A percentile compares a stretch with the other conserved stretches of the same genome.
phyloP scores from a whole-genome alignment of 2,329 filamentous ascomycete genomes.

The Phyllosticta ampelicida region DNA sequence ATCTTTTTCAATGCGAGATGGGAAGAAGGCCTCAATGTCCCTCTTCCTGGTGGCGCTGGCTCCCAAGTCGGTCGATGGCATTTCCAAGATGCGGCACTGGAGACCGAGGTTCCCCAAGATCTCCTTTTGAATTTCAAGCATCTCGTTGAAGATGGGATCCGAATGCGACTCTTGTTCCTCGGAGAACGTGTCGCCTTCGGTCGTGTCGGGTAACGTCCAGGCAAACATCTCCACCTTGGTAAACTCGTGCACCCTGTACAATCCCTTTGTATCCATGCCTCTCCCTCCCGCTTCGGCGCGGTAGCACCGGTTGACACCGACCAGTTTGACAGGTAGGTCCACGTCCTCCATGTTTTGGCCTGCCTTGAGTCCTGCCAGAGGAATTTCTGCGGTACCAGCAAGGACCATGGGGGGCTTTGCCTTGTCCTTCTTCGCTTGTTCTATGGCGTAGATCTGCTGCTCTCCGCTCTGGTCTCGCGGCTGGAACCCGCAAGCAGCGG shows the following conservation, averaged over 20 bases:
- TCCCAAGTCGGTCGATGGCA: slow-evolving; percentile 81
- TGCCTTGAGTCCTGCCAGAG: slow-evolving; percentile 82
- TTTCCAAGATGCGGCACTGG: slow-evolving; percentile 81
- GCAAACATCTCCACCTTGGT: slow-evolving; percentile 97
- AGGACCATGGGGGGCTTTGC: slow-evolving; percentile 59
- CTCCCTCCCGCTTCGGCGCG: slow-evolving; percentile 87
- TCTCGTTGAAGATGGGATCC: slow-evolving; percentile 64
- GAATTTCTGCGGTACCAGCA: slow-evolving; percentile 87
- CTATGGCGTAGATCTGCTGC: slow-evolving; percentile 78
- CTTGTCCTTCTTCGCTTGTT: slow-evolving; percentile 53
- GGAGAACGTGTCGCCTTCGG: slow-evolving; percentile 23
- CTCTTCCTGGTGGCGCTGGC: slow-evolving; percentile 78
- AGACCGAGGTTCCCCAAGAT: slow-evolving; percentile 69
- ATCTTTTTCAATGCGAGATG: slow-evolving; percentile 56
- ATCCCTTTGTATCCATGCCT: slow-evolving; percentile 81
- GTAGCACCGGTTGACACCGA: slow-evolving; percentile 86
- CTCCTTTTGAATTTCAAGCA: slow-evolving; percentile 76
- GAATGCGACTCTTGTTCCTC: slow-evolving; percentile 15
- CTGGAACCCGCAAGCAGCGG: slow-evolving; percentile 84
- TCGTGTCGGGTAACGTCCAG: slow-evolving; percentile 58
- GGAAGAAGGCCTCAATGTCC: slow-evolving; percentile 93
- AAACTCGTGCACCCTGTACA: slow-evolving; percentile 97
- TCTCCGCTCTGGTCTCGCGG: slow-evolving; percentile 84
- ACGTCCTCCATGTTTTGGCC: slow-evolving; percentile 53
- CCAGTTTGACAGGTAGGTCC: slow-evolving; percentile 64